A percentile compares a stretch with the other conserved stretches of the same genome.
phyloP scores from a whole-genome alignment of 2,329 filamentous ascomycete species.

The Xylaria hypoxylon region DNA sequence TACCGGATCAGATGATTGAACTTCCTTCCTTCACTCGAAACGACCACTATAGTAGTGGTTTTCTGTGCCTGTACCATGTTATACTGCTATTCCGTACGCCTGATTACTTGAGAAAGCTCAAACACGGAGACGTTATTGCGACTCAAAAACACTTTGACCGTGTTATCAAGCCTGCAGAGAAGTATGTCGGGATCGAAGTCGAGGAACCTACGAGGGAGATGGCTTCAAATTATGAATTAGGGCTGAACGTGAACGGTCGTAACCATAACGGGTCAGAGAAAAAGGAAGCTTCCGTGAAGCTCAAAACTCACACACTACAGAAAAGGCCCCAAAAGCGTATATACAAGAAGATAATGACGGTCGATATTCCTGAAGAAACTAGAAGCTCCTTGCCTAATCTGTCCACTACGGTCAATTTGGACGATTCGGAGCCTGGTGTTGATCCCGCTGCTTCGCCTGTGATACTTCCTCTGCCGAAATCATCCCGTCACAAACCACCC shows the following conservation, averaged over 20 bases:
- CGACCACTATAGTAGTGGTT: background rate
- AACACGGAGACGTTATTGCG: conserved; percentile 3
- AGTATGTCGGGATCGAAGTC: conserved; percentile 12
- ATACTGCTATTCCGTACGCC: conserved; percentile 13
- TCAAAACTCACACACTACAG: background rate
- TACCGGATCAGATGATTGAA: conserved; percentile 14
- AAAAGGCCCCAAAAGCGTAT: background rate
- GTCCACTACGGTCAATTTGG: background rate
- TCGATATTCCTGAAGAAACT: background rate
- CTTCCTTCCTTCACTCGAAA: conserved; percentile 10
- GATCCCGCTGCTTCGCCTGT: background rate
- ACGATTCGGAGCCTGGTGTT: background rate
- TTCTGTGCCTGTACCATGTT: conserved; percentile 23
- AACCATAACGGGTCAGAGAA: background rate
- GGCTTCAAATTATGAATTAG: too few species aligned
- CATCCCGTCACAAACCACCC: background rate
- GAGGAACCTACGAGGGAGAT: background rate
- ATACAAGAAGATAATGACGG: background rate
- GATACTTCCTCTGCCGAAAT: background rate
- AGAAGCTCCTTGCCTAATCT: background rate
- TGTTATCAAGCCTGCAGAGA: conserved; percentile 10
- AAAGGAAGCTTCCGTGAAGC: background rate
- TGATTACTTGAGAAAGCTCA: background rate
- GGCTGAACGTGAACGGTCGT: background rate
- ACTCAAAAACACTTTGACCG: background rate